Evolutionary conservation across 371 early-diverging fungal species (phyloP), one percentile per base, ranked within the genome.

Genomic region (Mycotypha africana): DNA sequence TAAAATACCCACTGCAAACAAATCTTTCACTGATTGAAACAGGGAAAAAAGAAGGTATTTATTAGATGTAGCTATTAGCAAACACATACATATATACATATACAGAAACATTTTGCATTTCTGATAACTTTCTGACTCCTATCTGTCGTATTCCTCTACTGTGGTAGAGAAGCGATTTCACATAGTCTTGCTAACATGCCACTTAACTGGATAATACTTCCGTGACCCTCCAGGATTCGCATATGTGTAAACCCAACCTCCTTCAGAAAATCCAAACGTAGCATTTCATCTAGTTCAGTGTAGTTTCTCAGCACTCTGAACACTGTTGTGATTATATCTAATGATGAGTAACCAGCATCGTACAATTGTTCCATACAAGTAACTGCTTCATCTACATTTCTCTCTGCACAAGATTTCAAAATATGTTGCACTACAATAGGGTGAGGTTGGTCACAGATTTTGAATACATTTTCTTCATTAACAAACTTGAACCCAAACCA

Each of bases 361-460:
- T 87, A 93, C 35, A 98, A 69, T 48, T 71, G 70, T 16, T 76
- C 73, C 26, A 95, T 58, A 11, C 64, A 65, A 3, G 78, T 56
- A 11, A 86, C 62, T 2, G 95, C 95, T n/a, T 66, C 76, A 20
- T 84, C 83, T 0, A 93, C 69, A 15, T 89, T 65, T 31, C 76
- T 82, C 12, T 71, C 56, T 2, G 81, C 47, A 58, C 93, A 92
- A 40, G 51, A 52, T 19, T 66, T 59, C n/a, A 96, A 65, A 21
- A 95, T 84, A 24, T 79, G 70, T 47, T 82, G 78, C 17, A 96
- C 62, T 2, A 88, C 57, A 9, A 81, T 81, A 1, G 98, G 98
- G 56, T 94, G 92, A 28, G 98, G 98, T 56, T 88, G 89, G 59
- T 98, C 97, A 61, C 97, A 97, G 4, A 97, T 92, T 55, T 91